Evolutionary conservation across 345 rosid species (phyloP).

Genomic region (Syzygium oleosum): DNA sequence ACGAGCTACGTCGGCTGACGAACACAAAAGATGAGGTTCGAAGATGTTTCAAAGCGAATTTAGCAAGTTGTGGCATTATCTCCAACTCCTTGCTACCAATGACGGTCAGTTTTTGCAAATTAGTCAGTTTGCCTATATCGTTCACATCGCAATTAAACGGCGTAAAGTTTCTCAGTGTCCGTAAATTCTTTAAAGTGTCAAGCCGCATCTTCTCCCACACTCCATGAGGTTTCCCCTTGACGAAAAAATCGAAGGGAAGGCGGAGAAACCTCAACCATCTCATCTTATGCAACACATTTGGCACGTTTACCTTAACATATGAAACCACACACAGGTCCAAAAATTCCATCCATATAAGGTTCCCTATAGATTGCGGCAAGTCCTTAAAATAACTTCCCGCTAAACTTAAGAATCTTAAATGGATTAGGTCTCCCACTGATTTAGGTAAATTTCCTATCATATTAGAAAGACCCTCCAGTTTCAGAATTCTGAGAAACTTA

Average conservation of each 20-base stretch:
- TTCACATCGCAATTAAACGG: not conserved
- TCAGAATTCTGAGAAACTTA: not conserved
- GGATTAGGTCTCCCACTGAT: not conserved
- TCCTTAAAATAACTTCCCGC: accelerated
- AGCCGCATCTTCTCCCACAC: not conserved
- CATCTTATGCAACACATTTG: slow-evolving; percentile 16
- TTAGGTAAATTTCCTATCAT: not conserved
- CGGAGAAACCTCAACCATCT: slow-evolving; percentile 6
- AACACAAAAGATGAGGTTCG: too few relatives aligned
- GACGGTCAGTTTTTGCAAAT: slow-evolving; percentile 6
- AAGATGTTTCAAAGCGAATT: too few relatives aligned
- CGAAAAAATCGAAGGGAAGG: not conserved
- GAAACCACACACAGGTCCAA: not conserved
- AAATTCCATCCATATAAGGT: slow-evolving; percentile 12
- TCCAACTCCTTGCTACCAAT: accelerated
- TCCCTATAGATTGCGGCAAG: slow-evolving; percentile 16
- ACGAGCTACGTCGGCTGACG: accelerated
- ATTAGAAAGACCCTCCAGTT: not conserved
- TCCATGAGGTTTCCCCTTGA: accelerated
- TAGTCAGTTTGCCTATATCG: not conserved
- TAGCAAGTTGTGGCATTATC: too few relatives aligned
- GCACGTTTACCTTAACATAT: accelerated
- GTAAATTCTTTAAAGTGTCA: slow-evolving; percentile 1
- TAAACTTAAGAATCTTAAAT: not conserved
- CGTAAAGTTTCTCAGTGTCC: slow-evolving; percentile 13